phyloP scores from a whole-genome alignment of 176 grass and related monocot species.

The Alopecurus myosuroides region DNA sequence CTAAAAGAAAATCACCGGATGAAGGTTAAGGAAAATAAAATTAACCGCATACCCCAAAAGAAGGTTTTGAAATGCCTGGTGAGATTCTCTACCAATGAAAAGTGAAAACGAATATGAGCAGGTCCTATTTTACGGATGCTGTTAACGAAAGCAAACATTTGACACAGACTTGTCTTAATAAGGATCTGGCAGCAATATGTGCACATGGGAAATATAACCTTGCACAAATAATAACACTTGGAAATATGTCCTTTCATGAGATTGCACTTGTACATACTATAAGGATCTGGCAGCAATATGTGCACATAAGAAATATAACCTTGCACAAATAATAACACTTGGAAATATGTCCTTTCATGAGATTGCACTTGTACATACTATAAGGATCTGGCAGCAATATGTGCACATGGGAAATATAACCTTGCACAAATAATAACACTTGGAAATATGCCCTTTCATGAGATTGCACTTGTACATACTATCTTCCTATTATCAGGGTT shows the following conservation, averaged over 20 bases:
- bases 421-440: neutral
- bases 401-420: slow-evolving; percentile 13
- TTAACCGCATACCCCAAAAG: neutral
- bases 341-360: neutral
- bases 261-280: neutral
- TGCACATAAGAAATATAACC: slow-evolving; percentile 12
- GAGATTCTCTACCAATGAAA: neutral
- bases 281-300: slow-evolving; percentile 18
- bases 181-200: slow-evolving; percentile 17
- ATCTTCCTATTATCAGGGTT: slow-evolving; percentile 3
- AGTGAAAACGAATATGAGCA: slow-evolving; percentile 5
- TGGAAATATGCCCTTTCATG: neutral
- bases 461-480: neutral
- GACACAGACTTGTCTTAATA: slow-evolving; percentile 4
- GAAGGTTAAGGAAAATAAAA: slow-evolving; percentile 22
- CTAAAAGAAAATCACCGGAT: slow-evolving; percentile 30
- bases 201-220: slow-evolving; percentile 15
- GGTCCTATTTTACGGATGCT: neutral
- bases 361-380: neutral
- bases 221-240: neutral
- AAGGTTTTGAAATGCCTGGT: slow-evolving; percentile 14
- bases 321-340: neutral
- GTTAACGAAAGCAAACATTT: neutral
- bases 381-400: slow-evolving; percentile 18
- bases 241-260: neutral